Evolutionary conservation across 495 filamentous ascomycete genomes (phyloP), one percentile per base, ranked within the genome.

Genomic region (Neurospora sp.): DNA sequence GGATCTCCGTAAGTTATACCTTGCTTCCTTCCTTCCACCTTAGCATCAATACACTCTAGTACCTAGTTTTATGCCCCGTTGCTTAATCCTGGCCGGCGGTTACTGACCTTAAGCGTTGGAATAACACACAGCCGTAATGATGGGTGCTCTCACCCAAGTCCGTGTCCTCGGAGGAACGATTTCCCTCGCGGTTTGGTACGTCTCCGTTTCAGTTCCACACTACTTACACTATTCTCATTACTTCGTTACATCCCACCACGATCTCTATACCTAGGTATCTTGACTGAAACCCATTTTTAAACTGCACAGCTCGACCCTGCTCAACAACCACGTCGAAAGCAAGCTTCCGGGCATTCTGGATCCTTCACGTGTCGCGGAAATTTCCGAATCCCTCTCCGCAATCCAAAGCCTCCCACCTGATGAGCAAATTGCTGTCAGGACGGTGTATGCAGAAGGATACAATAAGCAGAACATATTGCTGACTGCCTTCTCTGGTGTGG

Each of bases 101-200:
- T 48, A 40, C 40, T 48, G 44, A 48, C 44, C 44, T 20, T 4
- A 20, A 48, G 4, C n/a, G 8, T 22, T 5, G 9, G 1, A 48
- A 22, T 35, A 6, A 53, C 22, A 37, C 20, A 20, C 42, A 75
- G 75, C 65, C 14, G 76, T 77, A 35, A 42, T 38, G 2, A 85
- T 85, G 76, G 84, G 84, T 3, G 80, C 81, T 7, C 70, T 86
- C 8, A 85, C 83, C 0, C 86, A 88, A 73, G 71, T 85, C 35
- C 82, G 86, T 4, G 82, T 87, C 20, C 81, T 88, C 1, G 85
- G 86, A 10, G 86, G 86, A 20, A 84, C 81, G 10, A 83, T 88
- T 59, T 84, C 81, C 7, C 77, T 88, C 2, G 76, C 76, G 0
- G 45, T 77, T 1, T 77, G 44, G 44, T 48, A 48, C 44, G 44